phyloP scores from a whole-genome alignment of 768 basidiomycete species.

The Rhizopogon sp. region DNA sequence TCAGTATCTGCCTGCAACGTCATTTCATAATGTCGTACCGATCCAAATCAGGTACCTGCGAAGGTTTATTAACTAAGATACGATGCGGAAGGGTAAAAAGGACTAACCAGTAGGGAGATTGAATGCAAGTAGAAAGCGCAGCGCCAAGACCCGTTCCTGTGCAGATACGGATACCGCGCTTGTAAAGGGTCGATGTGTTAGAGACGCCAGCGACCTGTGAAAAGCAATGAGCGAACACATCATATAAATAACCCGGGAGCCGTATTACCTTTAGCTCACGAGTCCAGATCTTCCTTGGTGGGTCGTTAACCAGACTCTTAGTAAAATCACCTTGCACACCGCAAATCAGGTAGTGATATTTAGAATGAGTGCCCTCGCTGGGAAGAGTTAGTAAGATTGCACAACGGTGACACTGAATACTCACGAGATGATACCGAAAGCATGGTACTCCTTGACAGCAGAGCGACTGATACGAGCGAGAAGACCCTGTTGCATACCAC shows the following conservation, averaged over 20 bases:
- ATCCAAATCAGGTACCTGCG: conserved; percentile 78
- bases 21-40: conserved; percentile 29
- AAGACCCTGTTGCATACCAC: conserved; percentile 83
- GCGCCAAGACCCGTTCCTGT: conserved; percentile 81
- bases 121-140: conserved; percentile 73
- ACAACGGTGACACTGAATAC: conserved; percentile 14
- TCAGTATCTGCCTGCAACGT: conserved; percentile 7
- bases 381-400: conserved; percentile 6
- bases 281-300: conserved; percentile 71
- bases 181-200: conserved; percentile 77
- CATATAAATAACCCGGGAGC: conserved; percentile 1
- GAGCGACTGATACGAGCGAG: conserved; percentile 70
- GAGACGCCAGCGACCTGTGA: conserved; percentile 71
- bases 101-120: conserved; percentile 64
- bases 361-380: conserved; percentile 68
- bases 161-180: conserved; percentile 74
- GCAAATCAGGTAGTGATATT: conserved; percentile 77
- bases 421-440: conserved; percentile 75
- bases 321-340: conserved; percentile 85
- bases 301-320: conserved; percentile 60
- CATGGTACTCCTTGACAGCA: conserved; percentile 76
- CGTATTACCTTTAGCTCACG: conserved; percentile 64
- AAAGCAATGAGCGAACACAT: neutral
- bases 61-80: neutral
- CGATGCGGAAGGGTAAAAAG: neutral